A percentile compares a stretch with the other conserved stretches of the same genome.
These are phyloP conservation scores for Cutaneotrichosporon sp. DNA, from an alignment of 1,284 basidiomycete species.

Conservation along the genomic window DNA sequence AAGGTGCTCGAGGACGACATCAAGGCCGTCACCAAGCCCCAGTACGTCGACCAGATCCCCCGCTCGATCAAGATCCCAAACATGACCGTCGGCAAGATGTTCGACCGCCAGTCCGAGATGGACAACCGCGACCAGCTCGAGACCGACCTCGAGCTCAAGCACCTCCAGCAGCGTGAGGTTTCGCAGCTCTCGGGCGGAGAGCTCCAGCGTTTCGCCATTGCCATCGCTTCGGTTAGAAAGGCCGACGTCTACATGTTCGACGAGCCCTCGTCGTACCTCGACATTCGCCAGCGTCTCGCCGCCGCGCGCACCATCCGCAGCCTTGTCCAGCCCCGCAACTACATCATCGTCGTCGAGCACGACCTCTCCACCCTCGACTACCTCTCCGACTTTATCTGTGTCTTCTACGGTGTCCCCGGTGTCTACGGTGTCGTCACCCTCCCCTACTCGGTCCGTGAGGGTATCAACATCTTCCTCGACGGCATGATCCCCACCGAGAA, in stretches of 20 bases:
- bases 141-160: constrained; percentile 78
- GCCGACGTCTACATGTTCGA: constrained; percentile 75
- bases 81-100: constrained; percentile 83
- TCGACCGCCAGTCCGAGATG: constrained; percentile 63
- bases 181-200: constrained; percentile 89
- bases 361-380: constrained; percentile 96
- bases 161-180: constrained; percentile 81
- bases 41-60: constrained; percentile 98
- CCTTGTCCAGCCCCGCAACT: constrained; percentile 75
- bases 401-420: constrained; percentile 92
- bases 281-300: constrained; percentile 88
- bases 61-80: constrained; percentile 82
- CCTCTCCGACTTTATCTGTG: constrained; percentile 94
- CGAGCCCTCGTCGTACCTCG: constrained; percentile 95
- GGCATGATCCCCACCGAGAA: constrained; percentile 99
- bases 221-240: constrained; percentile 65
- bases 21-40: constrained; percentile 96
- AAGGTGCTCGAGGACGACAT: constrained; percentile 98
- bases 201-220: constrained; percentile 83
- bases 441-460: constrained; percentile 95
- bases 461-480: constrained; percentile 98
- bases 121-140: constrained; percentile 75
- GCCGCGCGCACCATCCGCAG: constrained; percentile 95
- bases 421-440: constrained; percentile 98
- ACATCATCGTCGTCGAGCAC: constrained; percentile 96